Evolutionary conservation across 1,284 basidiomycete genomes (phyloP).

Genomic region (Pseudozyma sp.): DNA sequence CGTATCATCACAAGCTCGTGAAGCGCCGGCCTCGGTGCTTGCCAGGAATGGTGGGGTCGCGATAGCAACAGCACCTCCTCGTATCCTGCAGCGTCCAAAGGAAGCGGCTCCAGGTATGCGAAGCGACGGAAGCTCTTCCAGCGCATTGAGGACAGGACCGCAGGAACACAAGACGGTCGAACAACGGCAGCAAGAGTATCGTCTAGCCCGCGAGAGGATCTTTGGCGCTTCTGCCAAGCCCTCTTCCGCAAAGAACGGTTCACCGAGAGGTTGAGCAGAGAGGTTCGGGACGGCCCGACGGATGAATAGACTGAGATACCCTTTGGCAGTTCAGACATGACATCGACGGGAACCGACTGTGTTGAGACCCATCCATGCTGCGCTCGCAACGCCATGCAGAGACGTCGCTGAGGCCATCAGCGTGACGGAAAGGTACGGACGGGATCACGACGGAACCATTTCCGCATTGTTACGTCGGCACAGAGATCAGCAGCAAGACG

Average conservation of each 20-base stretch:
- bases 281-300: too few relatives aligned
- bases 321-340: too few relatives aligned
- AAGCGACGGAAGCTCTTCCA: constrained; percentile 26
- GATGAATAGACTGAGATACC: too few relatives aligned
- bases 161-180: constrained; percentile 48
- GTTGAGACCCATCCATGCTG: too few relatives aligned
- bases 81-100: constrained; percentile 44
- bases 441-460: too few relatives aligned
- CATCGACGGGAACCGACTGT: not conserved
- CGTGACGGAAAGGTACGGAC: too few relatives aligned
- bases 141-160: constrained; percentile 16
- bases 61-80: constrained; percentile 34
- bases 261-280: constrained; percentile 2
- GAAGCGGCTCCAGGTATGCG: constrained; percentile 34
- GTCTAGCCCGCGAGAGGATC: constrained; percentile 42
- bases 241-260: constrained; percentile 7
- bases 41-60: not conserved
- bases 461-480: too few relatives aligned
- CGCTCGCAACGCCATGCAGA: too few relatives aligned
- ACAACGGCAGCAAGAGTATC: constrained; percentile 50
- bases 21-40: not conserved
- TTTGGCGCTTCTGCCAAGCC: constrained; percentile 28
- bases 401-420: too few relatives aligned
- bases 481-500: too few relatives aligned
- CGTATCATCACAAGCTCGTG: not conserved